phyloP scores from a whole-genome alignment of 768 basidiomycete genomes.

The Pulveroboletus sp. region DNA sequence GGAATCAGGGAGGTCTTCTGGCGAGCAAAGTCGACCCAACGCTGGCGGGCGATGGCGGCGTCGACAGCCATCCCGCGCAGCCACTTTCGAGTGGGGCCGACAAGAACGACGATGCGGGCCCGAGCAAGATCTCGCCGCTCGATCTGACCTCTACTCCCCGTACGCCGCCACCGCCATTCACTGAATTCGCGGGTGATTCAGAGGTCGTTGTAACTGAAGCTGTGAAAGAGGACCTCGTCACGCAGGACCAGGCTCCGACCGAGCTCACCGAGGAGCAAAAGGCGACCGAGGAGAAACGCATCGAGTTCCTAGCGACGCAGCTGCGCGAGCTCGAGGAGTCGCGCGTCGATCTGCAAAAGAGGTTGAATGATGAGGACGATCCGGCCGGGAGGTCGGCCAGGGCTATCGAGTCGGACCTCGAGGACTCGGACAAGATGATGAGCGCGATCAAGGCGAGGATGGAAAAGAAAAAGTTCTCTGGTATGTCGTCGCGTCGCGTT shows the following conservation, averaged over 20 bases:
- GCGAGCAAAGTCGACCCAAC: neutral
- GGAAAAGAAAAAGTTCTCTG: conserved; percentile 19
- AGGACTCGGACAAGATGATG: conserved; percentile 13
- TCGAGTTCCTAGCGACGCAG: conserved; percentile 17
- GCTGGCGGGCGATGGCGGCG: conserved; percentile 3
- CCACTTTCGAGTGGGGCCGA: neutral
- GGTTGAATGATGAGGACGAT: conserved; percentile 6
- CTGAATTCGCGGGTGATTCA: conserved; percentile 13
- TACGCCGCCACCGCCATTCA: conserved; percentile 29
- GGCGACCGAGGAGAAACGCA: conserved; percentile 19
- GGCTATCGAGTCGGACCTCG: conserved; percentile 14
- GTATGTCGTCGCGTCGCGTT: conserved; percentile 6
- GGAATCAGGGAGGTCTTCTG: neutral
- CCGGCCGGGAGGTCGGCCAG: neutral
- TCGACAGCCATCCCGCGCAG: conserved; percentile 6
- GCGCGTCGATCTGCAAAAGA: neutral
- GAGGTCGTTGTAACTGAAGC: conserved; percentile 4
- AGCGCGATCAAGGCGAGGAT: conserved; percentile 11
- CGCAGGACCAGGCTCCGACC: conserved; percentile 17
- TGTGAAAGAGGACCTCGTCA: conserved; percentile 7
- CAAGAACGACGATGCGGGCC: neutral
- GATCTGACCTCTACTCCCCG: conserved; percentile 7
- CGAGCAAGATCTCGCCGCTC: neutral
- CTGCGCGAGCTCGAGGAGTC: conserved; percentile 13
- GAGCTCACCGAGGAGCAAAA: conserved; percentile 23